Percentiles rank a stretch among this genome's conserved stretches.
Evolutionary conservation across 2,329 filamentous ascomycete species (phyloP).

Genomic region (Xylaria sp.): DNA sequence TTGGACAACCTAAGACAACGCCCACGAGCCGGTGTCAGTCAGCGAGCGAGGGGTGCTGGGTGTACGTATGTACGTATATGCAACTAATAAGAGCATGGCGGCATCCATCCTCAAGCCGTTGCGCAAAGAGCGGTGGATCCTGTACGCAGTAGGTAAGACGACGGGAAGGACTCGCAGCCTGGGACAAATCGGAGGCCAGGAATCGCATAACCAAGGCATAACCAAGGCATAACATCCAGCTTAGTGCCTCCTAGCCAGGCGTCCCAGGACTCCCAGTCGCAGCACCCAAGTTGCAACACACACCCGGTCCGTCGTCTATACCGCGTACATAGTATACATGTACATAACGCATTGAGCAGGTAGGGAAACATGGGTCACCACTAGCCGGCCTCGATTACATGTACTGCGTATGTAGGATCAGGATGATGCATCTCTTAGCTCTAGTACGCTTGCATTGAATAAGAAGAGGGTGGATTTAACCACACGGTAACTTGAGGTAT

Average conservation of each 20-base stretch:
- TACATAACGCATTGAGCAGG: neutral
- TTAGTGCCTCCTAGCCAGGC: constrained; percentile 30
- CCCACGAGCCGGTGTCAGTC: constrained; percentile 40
- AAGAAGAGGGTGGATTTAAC: constrained; percentile 21
- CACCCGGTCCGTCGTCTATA: constrained; percentile 27
- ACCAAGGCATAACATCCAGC: constrained; percentile 36
- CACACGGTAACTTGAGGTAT: constrained; percentile 5
- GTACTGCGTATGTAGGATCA: too few relatives aligned
- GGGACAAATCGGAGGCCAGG: constrained; percentile 38
- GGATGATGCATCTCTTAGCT: constrained; percentile 33
- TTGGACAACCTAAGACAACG: constrained; percentile 38
- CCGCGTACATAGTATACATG: too few relatives aligned
- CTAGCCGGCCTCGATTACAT: constrained; percentile 21
- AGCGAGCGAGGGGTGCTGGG: constrained; percentile 29
- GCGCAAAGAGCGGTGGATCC: constrained; percentile 41
- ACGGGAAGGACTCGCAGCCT: constrained; percentile 26
- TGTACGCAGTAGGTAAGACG: constrained; percentile 43
- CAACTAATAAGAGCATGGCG: constrained; percentile 37
- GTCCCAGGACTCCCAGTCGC: constrained; percentile 27
- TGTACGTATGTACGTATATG: constrained; percentile 22
- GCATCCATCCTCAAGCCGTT: constrained; percentile 27
- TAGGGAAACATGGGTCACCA: constrained; percentile 13
- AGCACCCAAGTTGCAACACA: constrained; percentile 28
- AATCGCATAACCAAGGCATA: constrained; percentile 28
- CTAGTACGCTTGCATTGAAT: constrained; percentile 27